Conservation (phyloP, 2,329 filamentous ascomycete genomes). For the Aschersonia sp. region DNA sequence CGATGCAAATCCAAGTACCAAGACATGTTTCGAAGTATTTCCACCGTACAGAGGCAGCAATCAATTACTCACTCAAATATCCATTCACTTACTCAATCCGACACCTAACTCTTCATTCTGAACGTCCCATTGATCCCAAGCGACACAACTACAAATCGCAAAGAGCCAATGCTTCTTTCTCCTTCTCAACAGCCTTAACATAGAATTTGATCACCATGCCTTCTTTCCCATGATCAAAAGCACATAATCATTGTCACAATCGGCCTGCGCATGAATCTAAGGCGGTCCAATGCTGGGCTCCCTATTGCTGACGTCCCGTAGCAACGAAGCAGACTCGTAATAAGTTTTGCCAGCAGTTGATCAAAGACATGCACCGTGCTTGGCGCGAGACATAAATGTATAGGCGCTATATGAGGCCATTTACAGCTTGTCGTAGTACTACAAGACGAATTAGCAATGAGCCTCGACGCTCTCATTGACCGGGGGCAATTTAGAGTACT, state of each 20-base stretch:
- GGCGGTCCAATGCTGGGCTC: too few species aligned
- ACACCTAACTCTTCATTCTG: slow-evolving; percentile 11
- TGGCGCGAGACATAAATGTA: slow-evolving; percentile 30
- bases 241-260: slow-evolving; percentile 5
- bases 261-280: slow-evolving; percentile 1
- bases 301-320: too few species aligned
- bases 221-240: slow-evolving; percentile 7
- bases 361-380: slow-evolving; percentile 24
- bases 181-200: slow-evolving; percentile 22
- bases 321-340: slow-evolving; percentile 10
- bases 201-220: slow-evolving; percentile 14
- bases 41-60: background rate
- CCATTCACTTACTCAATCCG: slow-evolving; percentile 2
- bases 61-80: background rate
- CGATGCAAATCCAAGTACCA: too few species aligned
- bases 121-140: slow-evolving; percentile 25
- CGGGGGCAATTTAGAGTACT: slow-evolving; percentile 22
- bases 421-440: slow-evolving; percentile 99
- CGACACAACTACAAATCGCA: slow-evolving; percentile 25
- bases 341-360: slow-evolving; percentile 20
- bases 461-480: background rate
- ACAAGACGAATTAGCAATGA: background rate
- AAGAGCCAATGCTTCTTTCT: slow-evolving; percentile 17
- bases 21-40: background rate
- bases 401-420: slow-evolving; percentile 26